Evolutionary conservation across 1,139 yeast genomes (phyloP), one percentile per base, ranked within the genome.

Genomic region (Wickerhamomyces sp.): DNA sequence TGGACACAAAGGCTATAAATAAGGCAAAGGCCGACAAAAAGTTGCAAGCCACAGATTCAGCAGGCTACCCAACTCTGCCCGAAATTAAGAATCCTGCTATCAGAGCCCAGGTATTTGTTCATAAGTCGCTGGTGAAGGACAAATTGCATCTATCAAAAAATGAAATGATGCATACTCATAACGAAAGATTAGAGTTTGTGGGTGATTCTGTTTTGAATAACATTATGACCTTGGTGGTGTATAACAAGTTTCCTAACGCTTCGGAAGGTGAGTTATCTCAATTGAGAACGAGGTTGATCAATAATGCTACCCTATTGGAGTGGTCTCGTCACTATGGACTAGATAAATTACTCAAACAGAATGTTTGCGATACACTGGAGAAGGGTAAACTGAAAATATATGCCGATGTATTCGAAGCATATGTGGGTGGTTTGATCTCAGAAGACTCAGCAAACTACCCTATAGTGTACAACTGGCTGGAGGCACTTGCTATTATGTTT

Each of bases 171-270:
- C 68, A 72, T 35, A 65, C 79, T 3, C 92, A 89, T 55, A 89
- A 92, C 60, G 98, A 94, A 66, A 72, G 98, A 39, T 68, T 92
- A 29, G 99, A 94, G 63, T 94, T 89, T 57, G 65, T 89, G 32
- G 99, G 99, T 17, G 99, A 94, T 63, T 81, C 97, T 1, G 77
- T 89, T 16, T 67, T 92, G 47, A 87, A 89, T 55, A 76, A 76
- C 44, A 68, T 83, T 33, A 80, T 86, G 36, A 83, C 97, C 0
- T 67, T 76, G 46, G 70, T 88, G 36, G 69, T 88, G 16, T 88
- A 73, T 54, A 69, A 74, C 26, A 64, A 74, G 43, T 84, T 82
- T 52, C 92, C 95, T 0, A 65, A 71, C 36, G 81, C 81, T 29
- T 68, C 80, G 18, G 98, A 94, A 68, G 98, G 98, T 28, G 81